Evolutionary conservation across 2,329 filamentous ascomycete genomes (phyloP).

Genomic region (Blastomyces emzantsi): DNA sequence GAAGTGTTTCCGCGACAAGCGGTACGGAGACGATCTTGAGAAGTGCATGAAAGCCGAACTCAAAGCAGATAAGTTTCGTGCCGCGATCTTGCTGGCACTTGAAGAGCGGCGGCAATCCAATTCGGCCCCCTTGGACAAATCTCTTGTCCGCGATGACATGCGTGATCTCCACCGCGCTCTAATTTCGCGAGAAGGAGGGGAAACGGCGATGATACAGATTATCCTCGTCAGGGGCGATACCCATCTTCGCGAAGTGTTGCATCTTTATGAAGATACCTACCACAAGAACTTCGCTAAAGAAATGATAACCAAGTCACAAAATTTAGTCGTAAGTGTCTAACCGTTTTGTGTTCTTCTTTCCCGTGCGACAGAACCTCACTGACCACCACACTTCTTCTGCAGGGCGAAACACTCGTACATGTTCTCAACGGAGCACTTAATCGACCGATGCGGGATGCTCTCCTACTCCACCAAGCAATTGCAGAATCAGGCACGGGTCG

Average conservation of each 20-base stretch:
- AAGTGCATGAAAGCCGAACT: conserved; percentile 88
- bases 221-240: conserved; percentile 70
- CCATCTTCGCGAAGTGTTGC: conserved; percentile 72
- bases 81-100: conserved; percentile 71
- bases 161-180: conserved; percentile 61
- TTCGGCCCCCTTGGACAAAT: conserved; percentile 53
- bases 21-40: conserved; percentile 71
- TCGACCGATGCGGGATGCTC: conserved; percentile 81
- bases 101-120: conserved; percentile 82
- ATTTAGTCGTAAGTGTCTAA: conserved; percentile 67
- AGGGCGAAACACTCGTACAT: conserved; percentile 92
- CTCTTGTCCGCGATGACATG: conserved; percentile 61
- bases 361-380: not conserved
- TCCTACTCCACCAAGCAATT: conserved; percentile 85
- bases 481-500: conserved; percentile 59
- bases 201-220: conserved; percentile 78
- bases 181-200: conserved; percentile 65
- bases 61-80: conserved; percentile 93
- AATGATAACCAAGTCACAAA: conserved; percentile 78
- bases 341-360: conserved; percentile 5
- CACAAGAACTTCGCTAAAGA: conserved; percentile 77
- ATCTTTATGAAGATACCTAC: conserved; percentile 64
- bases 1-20: conserved; percentile 79
- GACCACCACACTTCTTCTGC: conserved; percentile 3
- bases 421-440: conserved; percentile 97